Percentiles rank a stretch among this genome's conserved stretches.
Evolutionary conservation across 345 rosid species (phyloP).

Genomic region (Moringa oleifera): DNA sequence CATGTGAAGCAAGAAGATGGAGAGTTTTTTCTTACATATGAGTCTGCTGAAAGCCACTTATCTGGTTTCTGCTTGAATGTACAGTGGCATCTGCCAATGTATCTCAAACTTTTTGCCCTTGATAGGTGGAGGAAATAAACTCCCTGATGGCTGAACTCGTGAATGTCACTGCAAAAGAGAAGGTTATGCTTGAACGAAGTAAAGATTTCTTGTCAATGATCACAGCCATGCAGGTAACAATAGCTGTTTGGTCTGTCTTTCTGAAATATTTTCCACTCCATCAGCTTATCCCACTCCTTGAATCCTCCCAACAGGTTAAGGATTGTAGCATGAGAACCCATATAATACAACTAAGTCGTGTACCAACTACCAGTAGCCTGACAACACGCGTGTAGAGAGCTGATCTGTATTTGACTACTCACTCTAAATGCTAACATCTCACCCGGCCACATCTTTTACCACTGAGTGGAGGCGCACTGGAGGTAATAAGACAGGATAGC

Average conservation of each 20-base stretch:
- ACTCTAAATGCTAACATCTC: slow-evolving; percentile 55
- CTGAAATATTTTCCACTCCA: not conserved
- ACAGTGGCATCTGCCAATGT: not conserved
- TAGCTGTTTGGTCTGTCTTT: slow-evolving; percentile 1
- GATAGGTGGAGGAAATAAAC: slow-evolving; percentile 76
- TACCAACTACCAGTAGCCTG: slow-evolving; percentile 51
- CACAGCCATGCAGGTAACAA: slow-evolving; percentile 73
- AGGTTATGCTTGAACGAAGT: slow-evolving; percentile 56
- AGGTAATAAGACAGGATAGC: slow-evolving; percentile 28
- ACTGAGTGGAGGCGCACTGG: slow-evolving; percentile 29
- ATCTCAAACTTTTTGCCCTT: slow-evolving; percentile 5
- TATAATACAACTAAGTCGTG: slow-evolving; percentile 56
- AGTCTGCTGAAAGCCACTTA: not conserved
- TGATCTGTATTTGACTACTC: slow-evolving; percentile 61
- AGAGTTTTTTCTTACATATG: not conserved
- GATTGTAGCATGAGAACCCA: slow-evolving; percentile 90
- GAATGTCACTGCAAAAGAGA: slow-evolving; percentile 63
- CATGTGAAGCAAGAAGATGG: too few species aligned
- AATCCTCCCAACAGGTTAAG: slow-evolving; percentile 47
- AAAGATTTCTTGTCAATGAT: slow-evolving; percentile 57
- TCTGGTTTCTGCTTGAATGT: slow-evolving; percentile 3
- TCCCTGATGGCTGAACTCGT: slow-evolving; percentile 56
- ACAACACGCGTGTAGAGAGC: slow-evolving; percentile 69
- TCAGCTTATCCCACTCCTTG: slow-evolving; percentile 3
- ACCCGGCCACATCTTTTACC: slow-evolving; percentile 30